phyloP scores from a whole-genome alignment of 495 filamentous ascomycete genomes.

The Penicillium cataractarum region DNA sequence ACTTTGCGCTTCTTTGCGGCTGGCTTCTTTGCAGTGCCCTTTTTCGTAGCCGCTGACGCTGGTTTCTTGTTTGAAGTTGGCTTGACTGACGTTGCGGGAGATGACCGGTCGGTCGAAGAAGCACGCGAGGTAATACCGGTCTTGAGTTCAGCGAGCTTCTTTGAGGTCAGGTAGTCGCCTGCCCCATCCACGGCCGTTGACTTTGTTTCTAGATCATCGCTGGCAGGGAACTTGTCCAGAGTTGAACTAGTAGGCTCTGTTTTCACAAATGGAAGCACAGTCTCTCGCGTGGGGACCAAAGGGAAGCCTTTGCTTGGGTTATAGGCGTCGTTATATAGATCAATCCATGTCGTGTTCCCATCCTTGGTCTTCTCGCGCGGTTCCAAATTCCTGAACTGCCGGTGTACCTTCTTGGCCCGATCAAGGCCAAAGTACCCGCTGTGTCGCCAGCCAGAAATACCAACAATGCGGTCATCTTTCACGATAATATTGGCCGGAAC shows the following conservation, averaged over 20 bases:
- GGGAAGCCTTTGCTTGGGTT: constrained; percentile 13
- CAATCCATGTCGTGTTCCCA: constrained; percentile 30
- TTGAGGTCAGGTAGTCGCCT: constrained; percentile 45
- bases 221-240: constrained; percentile 37
- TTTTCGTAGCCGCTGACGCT: constrained; percentile 50
- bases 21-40: constrained; percentile 60
- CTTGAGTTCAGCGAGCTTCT: constrained; percentile 45
- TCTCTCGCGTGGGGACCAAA: constrained; percentile 23
- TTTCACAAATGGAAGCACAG: constrained; percentile 37
- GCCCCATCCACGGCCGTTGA: constrained; percentile 35
- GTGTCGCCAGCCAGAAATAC: constrained; percentile 46
- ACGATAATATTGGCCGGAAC: constrained; percentile 45
- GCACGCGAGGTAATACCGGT: constrained; percentile 33
- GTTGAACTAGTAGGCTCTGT: constrained; percentile 37
- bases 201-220: constrained; percentile 33
- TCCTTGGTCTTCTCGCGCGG: constrained; percentile 12
- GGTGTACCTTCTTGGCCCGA: constrained; percentile 39
- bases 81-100: constrained; percentile 36
- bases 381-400: constrained; percentile 33
- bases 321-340: constrained; percentile 39
- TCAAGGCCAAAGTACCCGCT: constrained; percentile 48
- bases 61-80: constrained; percentile 39
- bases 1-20: constrained; percentile 61
- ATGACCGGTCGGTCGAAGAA: constrained; percentile 31
- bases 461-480: constrained; percentile 42